A percentile compares a stretch with the other conserved stretches of the same genome.
phyloP scores from a whole-genome alignment of 306 rosid species.

The Quercus bicolor region DNA sequence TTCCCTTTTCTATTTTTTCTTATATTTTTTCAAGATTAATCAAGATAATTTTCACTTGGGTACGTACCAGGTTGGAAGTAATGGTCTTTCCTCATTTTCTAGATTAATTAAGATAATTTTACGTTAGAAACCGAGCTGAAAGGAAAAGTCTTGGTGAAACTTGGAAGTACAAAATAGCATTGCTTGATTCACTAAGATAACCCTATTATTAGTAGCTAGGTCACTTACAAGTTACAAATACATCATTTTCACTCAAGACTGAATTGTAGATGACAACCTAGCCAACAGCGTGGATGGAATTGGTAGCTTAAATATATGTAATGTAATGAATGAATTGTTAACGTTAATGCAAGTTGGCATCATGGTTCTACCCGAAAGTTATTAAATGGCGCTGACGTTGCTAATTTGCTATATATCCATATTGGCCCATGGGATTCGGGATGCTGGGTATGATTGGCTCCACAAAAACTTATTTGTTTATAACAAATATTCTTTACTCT shows the following conservation, averaged over 20 bases:
- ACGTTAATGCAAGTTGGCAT: constrained; percentile 36
- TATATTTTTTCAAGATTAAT: no score
- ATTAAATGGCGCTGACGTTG: constrained; percentile 38
- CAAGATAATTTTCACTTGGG: no score
- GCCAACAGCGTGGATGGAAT: background rate
- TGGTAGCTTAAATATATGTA: background rate
- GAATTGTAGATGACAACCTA: background rate
- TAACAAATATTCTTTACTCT: background rate
- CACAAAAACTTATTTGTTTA: background rate
- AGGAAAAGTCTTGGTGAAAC: background rate
- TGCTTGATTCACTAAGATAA: no score
- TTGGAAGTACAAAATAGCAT: no score
- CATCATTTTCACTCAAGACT: background rate
- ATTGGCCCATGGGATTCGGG: constrained; percentile 34
- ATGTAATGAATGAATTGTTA: background rate
- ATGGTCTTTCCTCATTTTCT: no score
- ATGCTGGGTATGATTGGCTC: constrained; percentile 10
- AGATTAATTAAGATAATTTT: background rate
- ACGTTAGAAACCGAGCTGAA: background rate
- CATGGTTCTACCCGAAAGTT: constrained; percentile 28
- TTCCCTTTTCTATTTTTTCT: no score
- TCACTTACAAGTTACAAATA: background rate
- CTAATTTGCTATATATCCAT: constrained; percentile 19
- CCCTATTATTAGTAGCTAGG: background rate
- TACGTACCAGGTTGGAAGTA: no score